Evolutionary conservation across 305 asterid genomes (phyloP).

Genomic region (Solanum hybrid): DNA sequence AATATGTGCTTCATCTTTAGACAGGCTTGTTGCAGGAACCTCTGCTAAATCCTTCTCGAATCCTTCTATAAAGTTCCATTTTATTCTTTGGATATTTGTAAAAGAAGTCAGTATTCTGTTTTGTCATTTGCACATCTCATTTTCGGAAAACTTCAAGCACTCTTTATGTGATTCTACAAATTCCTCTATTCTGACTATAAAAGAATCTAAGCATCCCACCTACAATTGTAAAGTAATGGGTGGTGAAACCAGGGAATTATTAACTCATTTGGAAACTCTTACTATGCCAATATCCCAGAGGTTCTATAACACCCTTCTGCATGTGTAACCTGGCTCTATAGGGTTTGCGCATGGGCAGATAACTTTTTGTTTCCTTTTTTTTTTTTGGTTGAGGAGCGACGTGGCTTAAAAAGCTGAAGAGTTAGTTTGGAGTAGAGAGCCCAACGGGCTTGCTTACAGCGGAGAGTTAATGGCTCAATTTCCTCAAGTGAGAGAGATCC

Average conservation of each 20-base stretch:
- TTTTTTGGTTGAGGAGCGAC: neutral
- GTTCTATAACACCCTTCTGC: neutral
- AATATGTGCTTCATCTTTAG: neutral
- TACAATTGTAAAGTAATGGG: neutral
- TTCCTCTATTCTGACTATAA: neutral
- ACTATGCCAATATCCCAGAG: neutral
- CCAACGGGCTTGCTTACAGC: neutral
- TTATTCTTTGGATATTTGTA: neutral
- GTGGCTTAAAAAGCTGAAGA: neutral
- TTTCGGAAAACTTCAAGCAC: neutral
- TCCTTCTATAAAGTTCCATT: neutral
- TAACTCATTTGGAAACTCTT: neutral
- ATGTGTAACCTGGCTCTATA: neutral
- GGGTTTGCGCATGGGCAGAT: neutral
- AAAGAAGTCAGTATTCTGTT: neutral
- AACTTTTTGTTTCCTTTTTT: neutral
- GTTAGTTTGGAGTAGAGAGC: neutral
- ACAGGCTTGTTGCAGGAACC: neutral
- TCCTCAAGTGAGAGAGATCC: neutral
- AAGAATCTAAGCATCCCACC: neutral
- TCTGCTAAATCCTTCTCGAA: neutral
- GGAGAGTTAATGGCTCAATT: neutral
- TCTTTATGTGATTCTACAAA: neutral
- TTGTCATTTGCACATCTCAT: neutral
- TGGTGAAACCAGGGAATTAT: neutral